Evolutionary conservation across 495 filamentous ascomycete species (phyloP).

Genomic region (Daldinia loculata): DNA sequence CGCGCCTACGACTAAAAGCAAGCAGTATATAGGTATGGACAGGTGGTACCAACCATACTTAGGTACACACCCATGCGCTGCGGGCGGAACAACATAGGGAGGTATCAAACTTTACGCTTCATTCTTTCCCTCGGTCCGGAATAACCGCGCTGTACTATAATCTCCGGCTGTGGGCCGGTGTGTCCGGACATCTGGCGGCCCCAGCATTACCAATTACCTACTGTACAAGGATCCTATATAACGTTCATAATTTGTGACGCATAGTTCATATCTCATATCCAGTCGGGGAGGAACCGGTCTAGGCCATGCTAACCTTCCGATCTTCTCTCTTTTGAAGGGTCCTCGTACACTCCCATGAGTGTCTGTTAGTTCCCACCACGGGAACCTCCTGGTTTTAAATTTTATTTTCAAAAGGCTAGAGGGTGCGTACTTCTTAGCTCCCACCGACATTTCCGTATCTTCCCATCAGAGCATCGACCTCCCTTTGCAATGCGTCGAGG

Average conservation of each 20-base stretch:
- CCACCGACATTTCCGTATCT: slow-evolving; percentile 54
- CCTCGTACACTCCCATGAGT: neutral
- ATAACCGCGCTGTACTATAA: slow-evolving; percentile 5
- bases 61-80: neutral
- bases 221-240: slow-evolving; percentile 36
- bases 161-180: neutral
- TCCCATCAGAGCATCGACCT: slow-evolving; percentile 74
- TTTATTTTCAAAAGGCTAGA: neutral
- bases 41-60: neutral
- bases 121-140: slow-evolving; percentile 7
- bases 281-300: neutral
- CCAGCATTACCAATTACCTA: slow-evolving; percentile 27
- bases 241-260: slow-evolving; percentile 18
- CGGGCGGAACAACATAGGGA: neutral
- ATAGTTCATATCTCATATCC: slow-evolving; percentile 33
- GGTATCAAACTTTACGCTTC: slow-evolving; percentile 6
- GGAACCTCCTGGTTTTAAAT: neutral
- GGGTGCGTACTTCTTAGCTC: neutral
- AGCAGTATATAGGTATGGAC: neutral
- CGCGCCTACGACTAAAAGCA: neutral
- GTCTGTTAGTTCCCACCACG: neutral
- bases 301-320: neutral
- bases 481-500: slow-evolving; percentile 71
- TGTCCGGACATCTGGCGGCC: neutral
- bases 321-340: neutral